Conservation (phyloP, 352 stramenopile genomes). For the Pythium aquatile region DNA sequence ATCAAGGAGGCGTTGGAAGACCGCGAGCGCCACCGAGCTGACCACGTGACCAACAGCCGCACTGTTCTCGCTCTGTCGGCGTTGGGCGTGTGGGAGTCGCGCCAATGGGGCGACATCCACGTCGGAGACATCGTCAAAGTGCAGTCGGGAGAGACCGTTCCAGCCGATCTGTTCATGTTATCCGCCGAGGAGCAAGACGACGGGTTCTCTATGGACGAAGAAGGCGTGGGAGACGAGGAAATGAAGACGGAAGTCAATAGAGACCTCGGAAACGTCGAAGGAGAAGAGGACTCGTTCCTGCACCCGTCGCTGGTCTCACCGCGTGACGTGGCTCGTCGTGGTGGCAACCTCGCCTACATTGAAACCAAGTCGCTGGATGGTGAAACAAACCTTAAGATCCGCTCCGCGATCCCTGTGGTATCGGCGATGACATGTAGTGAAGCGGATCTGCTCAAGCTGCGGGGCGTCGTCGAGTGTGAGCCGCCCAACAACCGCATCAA, state of each 20-base stretch:
- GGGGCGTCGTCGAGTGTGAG: slow-evolving; percentile 67
- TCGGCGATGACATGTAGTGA: slow-evolving; percentile 28
- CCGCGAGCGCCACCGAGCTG: slow-evolving; percentile 69
- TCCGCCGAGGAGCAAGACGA: slow-evolving; percentile 48
- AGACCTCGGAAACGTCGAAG: slow-evolving; percentile 2
- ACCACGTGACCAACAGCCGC: slow-evolving; percentile 70
- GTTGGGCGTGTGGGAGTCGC: slow-evolving; percentile 44
- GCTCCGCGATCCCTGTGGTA: slow-evolving; percentile 61
- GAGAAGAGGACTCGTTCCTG: neutral
- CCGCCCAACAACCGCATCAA: slow-evolving; percentile 84
- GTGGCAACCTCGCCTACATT: slow-evolving; percentile 68
- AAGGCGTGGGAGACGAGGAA: slow-evolving; percentile 12
- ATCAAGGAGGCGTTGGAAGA: slow-evolving; percentile 87
- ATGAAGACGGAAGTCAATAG: slow-evolving; percentile 5
- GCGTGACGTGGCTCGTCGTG: neutral
- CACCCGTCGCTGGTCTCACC: slow-evolving; percentile 2
- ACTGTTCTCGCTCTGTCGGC: slow-evolving; percentile 46
- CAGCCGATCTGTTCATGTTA: slow-evolving; percentile 73
- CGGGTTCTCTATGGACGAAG: slow-evolving; percentile 29
- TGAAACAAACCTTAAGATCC: slow-evolving; percentile 86
- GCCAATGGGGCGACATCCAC: slow-evolving; percentile 59
- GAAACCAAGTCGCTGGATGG: slow-evolving; percentile 85
- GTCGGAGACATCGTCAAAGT: slow-evolving; percentile 87
- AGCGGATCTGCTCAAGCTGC: slow-evolving; percentile 40
- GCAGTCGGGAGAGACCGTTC: slow-evolving; percentile 57